phyloP scores from a whole-genome alignment of 176 grass and related monocot species.

The Poa pratensis region DNA sequence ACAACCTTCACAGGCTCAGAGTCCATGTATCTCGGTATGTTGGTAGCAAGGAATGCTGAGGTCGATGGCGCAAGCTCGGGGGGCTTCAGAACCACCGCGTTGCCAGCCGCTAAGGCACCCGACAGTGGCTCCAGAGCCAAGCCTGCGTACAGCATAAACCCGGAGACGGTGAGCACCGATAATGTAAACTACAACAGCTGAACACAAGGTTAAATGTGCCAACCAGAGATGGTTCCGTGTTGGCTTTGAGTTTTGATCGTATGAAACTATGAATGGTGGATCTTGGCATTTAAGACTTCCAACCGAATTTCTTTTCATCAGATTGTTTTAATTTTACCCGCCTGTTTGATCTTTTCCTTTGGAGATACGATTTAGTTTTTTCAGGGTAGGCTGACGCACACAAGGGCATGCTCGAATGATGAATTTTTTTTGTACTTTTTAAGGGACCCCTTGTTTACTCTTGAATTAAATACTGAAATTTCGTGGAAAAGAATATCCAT shows the following conservation, averaged over 20 bases:
- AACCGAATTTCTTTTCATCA: neutral
- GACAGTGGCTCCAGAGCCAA: constrained; percentile 73
- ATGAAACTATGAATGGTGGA: no score
- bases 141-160: constrained; percentile 12
- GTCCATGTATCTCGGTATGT: constrained; percentile 72
- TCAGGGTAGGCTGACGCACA: neutral
- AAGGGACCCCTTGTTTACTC: neutral
- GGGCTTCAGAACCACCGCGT: constrained; percentile 71
- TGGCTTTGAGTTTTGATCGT: neutral
- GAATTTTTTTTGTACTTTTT: neutral
- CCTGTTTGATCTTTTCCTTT: no score
- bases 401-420: neutral
- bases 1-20: constrained; percentile 68
- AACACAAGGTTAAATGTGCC: neutral
- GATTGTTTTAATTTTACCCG: neutral
- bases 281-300: neutral
- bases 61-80: constrained; percentile 73
- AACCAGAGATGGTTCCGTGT: no score
- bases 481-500: neutral
- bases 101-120: constrained; percentile 79
- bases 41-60: constrained; percentile 60
- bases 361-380: no score
- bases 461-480: neutral
- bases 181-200: neutral
- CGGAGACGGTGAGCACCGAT: neutral